A percentile compares a stretch with the other conserved stretches of the same genome.
Conservation (phyloP, 441 rosid species). For the Corymbia citriodora region DNA sequence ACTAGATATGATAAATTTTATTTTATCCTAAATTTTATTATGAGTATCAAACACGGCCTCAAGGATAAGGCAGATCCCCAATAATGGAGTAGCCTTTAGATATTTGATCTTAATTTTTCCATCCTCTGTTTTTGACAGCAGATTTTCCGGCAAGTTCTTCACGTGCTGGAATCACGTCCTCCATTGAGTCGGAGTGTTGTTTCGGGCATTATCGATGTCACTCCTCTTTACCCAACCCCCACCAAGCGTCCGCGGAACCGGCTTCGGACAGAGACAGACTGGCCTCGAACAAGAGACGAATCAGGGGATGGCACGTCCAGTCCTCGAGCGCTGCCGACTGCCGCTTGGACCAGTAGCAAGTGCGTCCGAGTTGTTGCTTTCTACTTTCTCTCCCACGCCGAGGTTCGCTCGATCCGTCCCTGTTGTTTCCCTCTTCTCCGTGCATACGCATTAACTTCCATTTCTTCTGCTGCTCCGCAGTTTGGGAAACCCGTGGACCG, state of each 20-base stretch:
- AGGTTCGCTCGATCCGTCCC: neutral
- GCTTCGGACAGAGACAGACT: neutral
- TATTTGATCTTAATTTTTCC: neutral
- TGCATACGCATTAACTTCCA: neutral
- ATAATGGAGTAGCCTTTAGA: neutral
- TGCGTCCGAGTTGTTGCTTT: neutral
- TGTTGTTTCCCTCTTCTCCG: neutral
- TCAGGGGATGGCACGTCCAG: neutral
- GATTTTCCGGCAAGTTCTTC: neutral
- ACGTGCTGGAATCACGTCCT: neutral
- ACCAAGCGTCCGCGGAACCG: neutral
- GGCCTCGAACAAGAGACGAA: neutral
- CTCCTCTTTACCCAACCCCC: neutral
- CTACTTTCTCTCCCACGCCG: neutral
- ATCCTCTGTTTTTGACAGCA: neutral
- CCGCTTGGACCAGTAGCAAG: neutral
- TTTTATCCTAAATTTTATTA: too few relatives aligned
- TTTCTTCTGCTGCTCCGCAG: neutral
- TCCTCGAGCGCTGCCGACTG: neutral
- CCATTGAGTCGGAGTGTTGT: neutral
- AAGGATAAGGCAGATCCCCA: neutral
- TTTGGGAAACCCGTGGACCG: neutral
- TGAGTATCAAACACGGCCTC: neutral
- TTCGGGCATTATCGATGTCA: neutral
- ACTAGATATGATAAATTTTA: too few relatives aligned